These are phyloP conservation scores for Xenoacremonium recifei DNA, from an alignment of 2,329 filamentous ascomycete species.

Conservation along the genomic window DNA sequence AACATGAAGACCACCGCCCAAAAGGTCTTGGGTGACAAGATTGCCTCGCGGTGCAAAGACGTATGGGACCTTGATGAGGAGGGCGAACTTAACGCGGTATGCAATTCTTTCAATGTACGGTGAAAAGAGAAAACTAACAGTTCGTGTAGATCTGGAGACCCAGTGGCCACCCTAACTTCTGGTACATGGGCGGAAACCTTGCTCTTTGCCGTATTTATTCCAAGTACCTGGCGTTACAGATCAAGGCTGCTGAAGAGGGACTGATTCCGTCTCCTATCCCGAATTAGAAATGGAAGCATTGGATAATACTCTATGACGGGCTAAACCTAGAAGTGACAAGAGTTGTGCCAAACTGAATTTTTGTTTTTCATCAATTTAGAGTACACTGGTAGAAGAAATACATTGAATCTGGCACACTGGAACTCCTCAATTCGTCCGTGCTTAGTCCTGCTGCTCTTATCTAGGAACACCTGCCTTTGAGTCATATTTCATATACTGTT, in stretches of 20 bases:
- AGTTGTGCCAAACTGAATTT: too few species aligned
- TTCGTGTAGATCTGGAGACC: background rate
- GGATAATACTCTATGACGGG: too few species aligned
- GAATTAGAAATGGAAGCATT: too few species aligned
- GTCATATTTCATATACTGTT: too few species aligned
- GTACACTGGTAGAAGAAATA: too few species aligned
- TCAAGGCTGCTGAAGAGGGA: background rate
- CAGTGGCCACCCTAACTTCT: background rate
- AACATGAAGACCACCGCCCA: slow-evolving; percentile 35
- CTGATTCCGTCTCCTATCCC: too few species aligned
- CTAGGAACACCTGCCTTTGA: too few species aligned
- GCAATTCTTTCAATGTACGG: background rate
- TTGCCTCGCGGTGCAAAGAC: slow-evolving; percentile 20
- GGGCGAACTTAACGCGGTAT: background rate
- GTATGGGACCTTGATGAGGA: background rate
- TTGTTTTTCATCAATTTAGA: too few species aligned
- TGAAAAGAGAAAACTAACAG: background rate
- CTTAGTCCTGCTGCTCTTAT: too few species aligned
- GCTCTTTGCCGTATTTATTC: background rate
- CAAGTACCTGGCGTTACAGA: background rate
- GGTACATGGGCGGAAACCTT: background rate
- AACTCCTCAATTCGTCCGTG: too few species aligned
- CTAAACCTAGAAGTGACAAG: too few species aligned
- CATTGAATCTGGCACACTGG: too few species aligned
- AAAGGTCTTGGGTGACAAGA: slow-evolving; percentile 33